Base-by-base conservation (phyloP, 2,329 filamentous ascomycete species). In the Colletotrichum chlorophyti region DNA sequence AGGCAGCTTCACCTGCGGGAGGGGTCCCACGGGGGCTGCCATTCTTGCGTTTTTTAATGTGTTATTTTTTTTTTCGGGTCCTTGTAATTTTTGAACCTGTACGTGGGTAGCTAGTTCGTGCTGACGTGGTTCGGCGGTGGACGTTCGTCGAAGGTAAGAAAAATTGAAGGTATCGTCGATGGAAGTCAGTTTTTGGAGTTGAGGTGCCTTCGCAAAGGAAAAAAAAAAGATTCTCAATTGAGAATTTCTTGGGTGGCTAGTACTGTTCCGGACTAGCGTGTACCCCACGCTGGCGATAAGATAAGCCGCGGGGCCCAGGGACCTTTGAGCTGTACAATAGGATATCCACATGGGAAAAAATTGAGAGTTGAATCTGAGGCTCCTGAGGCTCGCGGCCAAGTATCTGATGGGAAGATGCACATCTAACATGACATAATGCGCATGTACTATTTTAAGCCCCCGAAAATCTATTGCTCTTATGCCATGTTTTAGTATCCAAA, bases 1-100 rank as follows among this genome's bases (percentile, higher is more conserved):
- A 55, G 94, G 88, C 70, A 96, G 84, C 82, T 92, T 96, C 70
- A 96, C 79, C 73, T 89, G 89, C 73, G 88, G 87, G 65, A 96
- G 79, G 61, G 91, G 90, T 74, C 87, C 85, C 68, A 96, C 91
- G 78, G 92, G 88, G 69, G 93, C 91, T 67, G 93, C 93, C 93
- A 97, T 97, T 71, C 63, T 70, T 63, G 24, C 29, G 17, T 51
- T 43, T 41, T 51, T 58, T n/a, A n/a, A 21, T 41, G 27, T 23
- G 7, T n/a, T 9, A 2, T 14, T 31, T 11, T 15, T 19, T 10
- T n/a, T 4, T 35, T 14, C n/a, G n/a, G n/a, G n/a, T n/a, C n/a
- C n/a, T n/a, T n/a, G n/a, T n/a, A n/a, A n/a, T n/a, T n/a, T n/a
- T n/a, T n/a, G n/a, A n/a, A n/a, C n/a, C n/a, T n/a, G n/a, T n/a